Conservation (phyloP, 164 flowering plant genomes). For the Tetracentron sinense region DNA sequence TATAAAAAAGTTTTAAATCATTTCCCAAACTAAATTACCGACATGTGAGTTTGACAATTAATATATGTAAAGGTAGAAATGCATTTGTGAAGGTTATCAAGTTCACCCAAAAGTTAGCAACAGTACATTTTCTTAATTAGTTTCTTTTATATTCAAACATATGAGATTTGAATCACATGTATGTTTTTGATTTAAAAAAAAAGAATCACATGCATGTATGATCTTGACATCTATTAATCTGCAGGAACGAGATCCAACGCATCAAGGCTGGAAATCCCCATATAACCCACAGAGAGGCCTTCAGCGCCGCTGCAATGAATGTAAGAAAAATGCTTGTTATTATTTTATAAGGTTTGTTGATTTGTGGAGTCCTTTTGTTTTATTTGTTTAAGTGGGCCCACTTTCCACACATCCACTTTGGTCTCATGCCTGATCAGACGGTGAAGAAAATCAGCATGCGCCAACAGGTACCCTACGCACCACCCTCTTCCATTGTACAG, state of each 20-base stretch:
- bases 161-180: too few relatives aligned
- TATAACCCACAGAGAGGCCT: constrained; percentile 97
- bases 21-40: too few relatives aligned
- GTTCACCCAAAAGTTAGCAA: too few relatives aligned
- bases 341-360: constrained; percentile 11
- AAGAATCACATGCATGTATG: too few relatives aligned
- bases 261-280: constrained; percentile 97
- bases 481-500: not conserved
- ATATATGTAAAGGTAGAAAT: too few relatives aligned
- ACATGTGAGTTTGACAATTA: too few relatives aligned
- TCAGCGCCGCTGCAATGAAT: constrained; percentile 98
- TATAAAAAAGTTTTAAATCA: too few relatives aligned
- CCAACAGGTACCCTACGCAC: constrained; percentile 53
- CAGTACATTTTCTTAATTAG: too few relatives aligned
- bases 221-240: too few relatives aligned
- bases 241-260: constrained; percentile 99
- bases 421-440: constrained; percentile 84
- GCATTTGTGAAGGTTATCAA: too few relatives aligned
- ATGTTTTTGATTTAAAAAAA: too few relatives aligned
- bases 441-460: constrained; percentile 59
- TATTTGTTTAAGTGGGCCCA: constrained; percentile 80
- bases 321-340: constrained; percentile 41
- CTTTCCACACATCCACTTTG: constrained; percentile 97
- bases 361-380: constrained; percentile 15
- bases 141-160: too few relatives aligned